Evolutionary conservation across 345 rosid genomes (phyloP).

Genomic region (Hevea brasiliensis): DNA sequence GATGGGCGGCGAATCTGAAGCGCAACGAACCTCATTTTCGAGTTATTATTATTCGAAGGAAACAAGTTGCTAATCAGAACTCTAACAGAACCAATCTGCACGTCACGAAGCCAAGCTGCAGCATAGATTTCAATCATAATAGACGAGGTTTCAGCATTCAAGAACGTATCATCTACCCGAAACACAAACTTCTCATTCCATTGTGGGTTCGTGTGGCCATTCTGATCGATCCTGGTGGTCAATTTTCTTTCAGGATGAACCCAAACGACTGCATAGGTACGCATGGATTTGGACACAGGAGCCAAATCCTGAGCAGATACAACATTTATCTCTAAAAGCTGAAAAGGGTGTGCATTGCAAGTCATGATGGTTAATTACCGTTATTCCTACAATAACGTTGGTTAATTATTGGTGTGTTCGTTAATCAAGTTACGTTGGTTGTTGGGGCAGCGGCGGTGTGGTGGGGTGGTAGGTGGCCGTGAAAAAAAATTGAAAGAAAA

Average conservation of each 20-base stretch:
- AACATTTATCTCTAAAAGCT: slow-evolving; percentile 67
- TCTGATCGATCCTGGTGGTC: slow-evolving; percentile 68
- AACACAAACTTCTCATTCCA: slow-evolving; percentile 94
- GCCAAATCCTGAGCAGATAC: slow-evolving; percentile 81
- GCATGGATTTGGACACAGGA: slow-evolving; percentile 68
- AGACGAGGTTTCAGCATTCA: slow-evolving; percentile 52
- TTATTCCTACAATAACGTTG: background rate
- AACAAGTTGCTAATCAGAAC: slow-evolving; percentile 57
- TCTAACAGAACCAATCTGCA: slow-evolving; percentile 61
- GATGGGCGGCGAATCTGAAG: slow-evolving; percentile 70
- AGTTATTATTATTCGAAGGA: slow-evolving; percentile 28
- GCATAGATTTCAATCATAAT: slow-evolving; percentile 79
- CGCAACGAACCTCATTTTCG: slow-evolving; percentile 33
- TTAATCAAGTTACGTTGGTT: too few relatives aligned
- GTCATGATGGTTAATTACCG: slow-evolving; percentile 12
- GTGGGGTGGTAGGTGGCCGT: background rate
- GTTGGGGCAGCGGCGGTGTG: background rate
- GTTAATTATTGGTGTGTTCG: background rate
- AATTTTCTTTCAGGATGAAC: slow-evolving; percentile 64
- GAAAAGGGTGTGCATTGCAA: slow-evolving; percentile 33
- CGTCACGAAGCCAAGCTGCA: slow-evolving; percentile 84
- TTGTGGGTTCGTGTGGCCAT: slow-evolving; percentile 57
- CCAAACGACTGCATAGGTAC: slow-evolving; percentile 82
- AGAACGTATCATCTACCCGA: slow-evolving; percentile 62
- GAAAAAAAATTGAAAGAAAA: too few relatives aligned